Conservation (phyloP, 345 rosid species). For the Populus deltoides region DNA sequence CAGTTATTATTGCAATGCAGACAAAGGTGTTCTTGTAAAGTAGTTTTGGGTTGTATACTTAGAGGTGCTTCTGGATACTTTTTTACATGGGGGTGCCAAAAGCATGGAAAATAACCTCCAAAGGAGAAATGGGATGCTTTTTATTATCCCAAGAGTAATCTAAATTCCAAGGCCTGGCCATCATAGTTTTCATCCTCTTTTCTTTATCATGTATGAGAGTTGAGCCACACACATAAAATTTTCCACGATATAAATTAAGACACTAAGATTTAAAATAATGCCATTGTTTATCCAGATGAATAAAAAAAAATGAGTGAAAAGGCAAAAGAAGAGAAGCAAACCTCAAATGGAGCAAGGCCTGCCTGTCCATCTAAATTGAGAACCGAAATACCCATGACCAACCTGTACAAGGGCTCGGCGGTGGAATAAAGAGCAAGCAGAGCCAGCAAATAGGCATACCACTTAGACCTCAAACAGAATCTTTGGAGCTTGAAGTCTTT, state of each 20-base stretch:
- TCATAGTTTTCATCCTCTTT: no score
- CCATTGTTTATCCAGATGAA: background rate
- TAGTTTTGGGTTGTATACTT: no score
- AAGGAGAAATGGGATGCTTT: no score
- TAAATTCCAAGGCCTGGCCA: no score
- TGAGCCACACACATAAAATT: no score
- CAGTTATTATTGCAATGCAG: no score
- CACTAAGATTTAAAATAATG: background rate
- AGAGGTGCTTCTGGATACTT: no score
- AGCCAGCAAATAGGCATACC: conserved; percentile 63
- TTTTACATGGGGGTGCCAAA: no score
- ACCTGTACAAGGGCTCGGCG: conserved; percentile 80
- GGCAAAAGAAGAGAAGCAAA: conserved; percentile 19
- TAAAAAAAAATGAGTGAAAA: background rate
- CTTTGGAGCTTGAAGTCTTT: conserved; percentile 64
- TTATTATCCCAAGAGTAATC: no score
- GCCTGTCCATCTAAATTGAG: conserved; percentile 68
- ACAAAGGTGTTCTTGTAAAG: no score
- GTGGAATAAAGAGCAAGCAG: conserved; percentile 66
- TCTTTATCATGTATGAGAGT: no score
- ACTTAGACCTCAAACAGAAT: conserved; percentile 71
- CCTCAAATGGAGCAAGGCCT: conserved; percentile 93
- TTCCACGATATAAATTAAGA: background rate
- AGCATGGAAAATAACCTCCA: no score
- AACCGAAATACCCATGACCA: conserved; percentile 82